Base-by-base conservation (phyloP, 1,139 yeast species). In the Ogataea hybrid region DNA sequence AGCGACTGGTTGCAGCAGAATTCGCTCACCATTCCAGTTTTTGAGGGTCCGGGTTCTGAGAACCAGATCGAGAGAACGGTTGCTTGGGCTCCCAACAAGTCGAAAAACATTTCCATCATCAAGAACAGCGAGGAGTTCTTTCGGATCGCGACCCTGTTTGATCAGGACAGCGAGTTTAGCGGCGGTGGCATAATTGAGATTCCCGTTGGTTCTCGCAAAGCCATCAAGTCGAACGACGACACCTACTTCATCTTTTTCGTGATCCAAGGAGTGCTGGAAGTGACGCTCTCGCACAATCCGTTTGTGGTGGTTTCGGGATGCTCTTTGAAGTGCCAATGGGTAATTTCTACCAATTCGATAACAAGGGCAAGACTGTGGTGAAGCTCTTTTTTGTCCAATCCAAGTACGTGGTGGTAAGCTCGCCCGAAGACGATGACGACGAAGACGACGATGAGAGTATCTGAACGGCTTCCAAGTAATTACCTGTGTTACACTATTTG, bases 311-410 rank as follows among this genome's bases (percentile, higher is more conserved):
- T 78, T 0, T 68, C 73, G 48, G 96, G 96, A 1, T 85, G 95
- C 44, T 77, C 92, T 82, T 89, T 55, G 86, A 84, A 52, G 74
- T 89, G 3, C 97, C 97, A 0, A 74, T 84, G 64, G 84, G 82
- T 4, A 87, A 84, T 57, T 71, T 73, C 37, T 88, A 86, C 60
- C 76, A 84, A 44, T 68, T 84, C 59, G 67, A 70, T 47, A 79
- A 87, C 56, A 69, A 70, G 32, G 85, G 88, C 0, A 67, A 68
- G 38, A 69, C 67, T 10, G 71, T 72, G 23, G 88, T 84, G 0
- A 72, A 75, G 46, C 57, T 89, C 59, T 87, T 85, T 61, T 88
- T 88, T 59, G 90, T 86, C 2, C 96, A 88, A 60, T 74, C 84
- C 3, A 77, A 70, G 39, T 62, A 63, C 43, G 58, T 61, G 28